Conservation (phyloP, 371 early-diverging fungal species). For the Ordospora colligata region DNA sequence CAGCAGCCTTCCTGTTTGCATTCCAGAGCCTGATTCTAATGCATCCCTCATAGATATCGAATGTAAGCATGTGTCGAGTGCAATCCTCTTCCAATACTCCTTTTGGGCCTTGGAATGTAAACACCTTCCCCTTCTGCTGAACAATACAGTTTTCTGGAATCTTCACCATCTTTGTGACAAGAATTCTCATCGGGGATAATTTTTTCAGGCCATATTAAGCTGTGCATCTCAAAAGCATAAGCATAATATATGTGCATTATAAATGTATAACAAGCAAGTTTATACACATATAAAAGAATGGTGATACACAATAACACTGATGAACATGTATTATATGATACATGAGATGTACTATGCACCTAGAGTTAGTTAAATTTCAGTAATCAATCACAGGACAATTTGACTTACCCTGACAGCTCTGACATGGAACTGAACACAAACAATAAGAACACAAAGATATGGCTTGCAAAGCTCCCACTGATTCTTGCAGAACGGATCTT, state of each 20-base stretch:
- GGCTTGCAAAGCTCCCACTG: conserved; percentile 53
- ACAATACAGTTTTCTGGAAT: conserved; percentile 61
- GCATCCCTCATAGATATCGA: conserved; percentile 66
- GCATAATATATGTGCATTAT: too few relatives aligned
- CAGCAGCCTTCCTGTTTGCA: conserved; percentile 89
- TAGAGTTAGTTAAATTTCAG: too few relatives aligned
- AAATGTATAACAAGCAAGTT: too few relatives aligned
- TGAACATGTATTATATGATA: too few relatives aligned
- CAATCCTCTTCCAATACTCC: conserved; percentile 79
- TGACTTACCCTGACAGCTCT: neutral
- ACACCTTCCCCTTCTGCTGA: conserved; percentile 39
- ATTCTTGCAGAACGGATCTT: conserved; percentile 48
- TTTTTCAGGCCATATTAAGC: neutral
- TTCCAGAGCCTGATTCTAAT: conserved; percentile 83
- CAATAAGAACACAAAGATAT: conserved; percentile 38
- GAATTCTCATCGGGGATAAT: conserved; percentile 40
- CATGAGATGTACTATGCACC: too few relatives aligned
- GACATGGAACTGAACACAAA: conserved; percentile 31
- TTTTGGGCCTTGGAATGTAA: conserved; percentile 63
- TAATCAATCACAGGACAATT: neutral
- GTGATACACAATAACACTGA: too few relatives aligned
- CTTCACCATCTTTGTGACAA: conserved; percentile 54
- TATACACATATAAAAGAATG: too few relatives aligned
- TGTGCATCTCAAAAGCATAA: neutral
- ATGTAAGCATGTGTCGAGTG: conserved; percentile 82